Evolutionary conservation across 768 basidiomycete species (phyloP), one percentile per base, ranked within the genome.

Genomic region (Austroboletus festivus): DNA sequence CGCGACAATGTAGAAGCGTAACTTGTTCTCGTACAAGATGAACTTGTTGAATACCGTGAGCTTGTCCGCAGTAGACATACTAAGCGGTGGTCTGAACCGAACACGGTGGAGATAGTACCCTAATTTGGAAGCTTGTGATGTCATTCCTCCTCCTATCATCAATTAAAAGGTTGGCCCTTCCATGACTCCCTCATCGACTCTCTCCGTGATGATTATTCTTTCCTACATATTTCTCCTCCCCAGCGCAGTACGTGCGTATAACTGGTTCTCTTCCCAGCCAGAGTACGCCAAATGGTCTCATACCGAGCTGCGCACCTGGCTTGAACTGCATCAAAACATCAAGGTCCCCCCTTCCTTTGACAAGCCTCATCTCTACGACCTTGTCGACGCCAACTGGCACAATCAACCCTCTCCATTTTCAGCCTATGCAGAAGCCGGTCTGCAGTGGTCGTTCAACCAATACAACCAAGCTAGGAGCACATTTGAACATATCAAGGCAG

Each of bases 1-100:
- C 3, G 89, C 93, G 51, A 97, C 83, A 45, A 99, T 81, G 71
- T 84, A 97, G 76, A 95, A 93, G 16, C 91, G 85, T 20, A 85
- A 77, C 47, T 84, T 82, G 59, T 92, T 97, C 72, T 99, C 95
- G 67, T 96, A 97, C 3, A 98, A 72, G 26, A 92, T 86, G 72
- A 91, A 93, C 63, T 91, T 91, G 72, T 93, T 93, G 66, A 67
- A 68, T 13, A 62, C 51, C 15, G 46, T 45, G 23, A 18, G 15
- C 22, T 13, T 33, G 35, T 37, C 4, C 11, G 16, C 35, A 18
- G 52, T n/a, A n/a, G n/a, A n/a, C n/a, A n/a, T n/a, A n/a, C n/a
- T n/a, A n/a, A n/a, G n/a, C n/a, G n/a, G n/a, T n/a, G n/a, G n/a
- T n/a, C n/a, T n/a, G n/a, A n/a, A n/a, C n/a, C n/a, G n/a, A n/a